These are phyloP conservation scores for Solanum bulbocastanum DNA, from an alignment of 257 asterid species.

Conservation along the genomic window DNA sequence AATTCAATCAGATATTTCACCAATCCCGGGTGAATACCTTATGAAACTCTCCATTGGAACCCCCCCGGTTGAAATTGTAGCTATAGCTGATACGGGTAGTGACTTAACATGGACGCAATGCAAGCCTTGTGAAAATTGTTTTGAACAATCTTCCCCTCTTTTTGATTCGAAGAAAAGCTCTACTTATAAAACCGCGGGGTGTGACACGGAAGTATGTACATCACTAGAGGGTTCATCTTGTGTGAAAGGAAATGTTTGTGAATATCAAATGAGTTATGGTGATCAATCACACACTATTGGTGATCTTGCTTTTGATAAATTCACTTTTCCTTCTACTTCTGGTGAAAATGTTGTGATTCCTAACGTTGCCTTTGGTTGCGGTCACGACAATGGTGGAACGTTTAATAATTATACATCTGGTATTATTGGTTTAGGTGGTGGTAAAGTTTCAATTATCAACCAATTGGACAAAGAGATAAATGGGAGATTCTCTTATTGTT, in stretches of 20 bases:
- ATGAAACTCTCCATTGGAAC: no score
- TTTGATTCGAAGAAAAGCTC: not conserved
- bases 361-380: not conserved
- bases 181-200: not conserved
- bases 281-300: not conserved
- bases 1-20: no score
- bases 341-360: not conserved
- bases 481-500: constrained; percentile 14
- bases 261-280: not conserved
- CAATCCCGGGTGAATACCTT: no score
- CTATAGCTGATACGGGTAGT: no score
- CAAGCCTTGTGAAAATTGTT: not conserved
- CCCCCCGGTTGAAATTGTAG: no score
- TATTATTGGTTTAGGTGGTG: constrained; percentile 4
- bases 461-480: not conserved
- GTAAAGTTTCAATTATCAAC: not conserved
- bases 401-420: not conserved
- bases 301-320: not conserved
- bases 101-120: no score
- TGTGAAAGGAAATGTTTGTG: not conserved
- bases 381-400: not conserved
- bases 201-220: not conserved
- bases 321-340: not conserved
- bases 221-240: not conserved
- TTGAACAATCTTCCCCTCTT: not conserved